phyloP scores from a whole-genome alignment of 495 filamentous ascomycete genomes.

The Jackrogersella minutella region DNA sequence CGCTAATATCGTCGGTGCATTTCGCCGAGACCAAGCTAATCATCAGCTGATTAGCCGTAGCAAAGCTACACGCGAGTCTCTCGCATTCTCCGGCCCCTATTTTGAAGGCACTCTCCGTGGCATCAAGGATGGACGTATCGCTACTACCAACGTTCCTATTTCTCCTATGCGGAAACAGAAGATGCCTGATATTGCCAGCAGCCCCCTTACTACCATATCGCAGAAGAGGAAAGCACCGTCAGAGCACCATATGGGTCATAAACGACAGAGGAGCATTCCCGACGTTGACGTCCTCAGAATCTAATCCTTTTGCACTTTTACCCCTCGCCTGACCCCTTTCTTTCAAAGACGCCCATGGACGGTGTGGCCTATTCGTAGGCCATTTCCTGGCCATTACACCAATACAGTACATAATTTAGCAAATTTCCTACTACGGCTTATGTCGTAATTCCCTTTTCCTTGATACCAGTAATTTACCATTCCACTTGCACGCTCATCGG shows the following conservation, averaged over 20 bases:
- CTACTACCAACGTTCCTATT: conserved; percentile 62
- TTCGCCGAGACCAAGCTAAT: conserved; percentile 79
- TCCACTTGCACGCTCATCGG: neutral
- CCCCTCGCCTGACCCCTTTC: conserved; percentile 22
- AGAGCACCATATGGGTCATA: conserved; percentile 51
- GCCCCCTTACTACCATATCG: conserved; percentile 49
- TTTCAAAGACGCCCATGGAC: conserved; percentile 43
- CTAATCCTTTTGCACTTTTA: conserved; percentile 19
- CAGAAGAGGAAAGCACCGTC: conserved; percentile 61
- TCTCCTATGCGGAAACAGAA: conserved; percentile 62
- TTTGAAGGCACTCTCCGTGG: conserved; percentile 58
- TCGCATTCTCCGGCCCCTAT: conserved; percentile 62
- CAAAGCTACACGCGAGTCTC: conserved; percentile 60
- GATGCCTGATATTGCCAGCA: conserved; percentile 48
- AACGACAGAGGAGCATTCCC: conserved; percentile 59
- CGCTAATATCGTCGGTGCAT: conserved; percentile 74
- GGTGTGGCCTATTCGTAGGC: conserved; percentile 43
- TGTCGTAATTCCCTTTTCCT: conserved; percentile 3
- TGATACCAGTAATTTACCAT: neutral
- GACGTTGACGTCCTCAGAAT: conserved; percentile 47
- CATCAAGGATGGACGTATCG: conserved; percentile 63
- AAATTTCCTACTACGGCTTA: conserved; percentile 10
- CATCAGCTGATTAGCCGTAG: conserved; percentile 72
- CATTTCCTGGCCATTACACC: conserved; percentile 46
- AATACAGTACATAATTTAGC: conserved; percentile 8